These are phyloP conservation scores for Zelopaecilomyces penicillatus DNA, from an alignment of 2,329 filamentous ascomycete genomes.

Conservation along the genomic window DNA sequence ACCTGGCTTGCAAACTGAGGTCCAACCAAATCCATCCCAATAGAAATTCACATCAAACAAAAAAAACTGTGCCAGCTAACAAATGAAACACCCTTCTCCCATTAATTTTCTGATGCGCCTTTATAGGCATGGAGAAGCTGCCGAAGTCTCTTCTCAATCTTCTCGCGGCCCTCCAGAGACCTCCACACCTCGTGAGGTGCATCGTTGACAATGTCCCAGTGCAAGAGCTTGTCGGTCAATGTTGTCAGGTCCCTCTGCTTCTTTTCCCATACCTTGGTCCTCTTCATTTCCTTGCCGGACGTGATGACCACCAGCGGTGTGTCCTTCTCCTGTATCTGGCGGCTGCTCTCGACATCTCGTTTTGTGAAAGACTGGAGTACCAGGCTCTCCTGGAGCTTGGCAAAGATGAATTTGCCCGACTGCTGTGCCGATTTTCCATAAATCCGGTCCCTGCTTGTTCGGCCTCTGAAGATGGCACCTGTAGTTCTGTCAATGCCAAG, in stretches of 20 bases:
- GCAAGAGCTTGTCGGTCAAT: constrained; percentile 67
- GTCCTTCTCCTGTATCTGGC: constrained; percentile 68
- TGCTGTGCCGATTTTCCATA: constrained; percentile 75
- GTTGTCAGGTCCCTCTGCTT: constrained; percentile 79
- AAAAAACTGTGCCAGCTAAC: too few relatives aligned
- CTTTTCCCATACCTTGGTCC: constrained; percentile 64
- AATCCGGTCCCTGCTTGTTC: constrained; percentile 72
- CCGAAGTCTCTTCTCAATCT: constrained; percentile 71
- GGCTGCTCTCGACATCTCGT: constrained; percentile 70
- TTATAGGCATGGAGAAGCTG: constrained; percentile 46
- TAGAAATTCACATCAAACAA: too few relatives aligned
- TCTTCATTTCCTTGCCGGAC: constrained; percentile 63
- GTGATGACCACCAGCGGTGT: constrained; percentile 75
- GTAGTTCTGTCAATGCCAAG: constrained; percentile 74
- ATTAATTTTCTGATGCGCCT: constrained; percentile 8
- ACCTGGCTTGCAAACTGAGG: too few relatives aligned
- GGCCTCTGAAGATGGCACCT: constrained; percentile 74
- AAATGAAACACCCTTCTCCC: neutral
- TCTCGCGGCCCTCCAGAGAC: constrained; percentile 59
- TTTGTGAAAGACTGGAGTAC: constrained; percentile 78
- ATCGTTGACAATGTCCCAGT: constrained; percentile 80
- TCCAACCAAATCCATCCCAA: too few relatives aligned
- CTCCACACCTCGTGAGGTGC: constrained; percentile 85
- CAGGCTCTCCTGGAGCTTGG: constrained; percentile 85
- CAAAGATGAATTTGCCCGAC: constrained; percentile 75